A percentile compares a stretch with the other conserved stretches of the same genome.
Evolutionary conservation across 169 alveolate genomes (phyloP).

Genomic region (Plasmodium reichenowi): DNA sequence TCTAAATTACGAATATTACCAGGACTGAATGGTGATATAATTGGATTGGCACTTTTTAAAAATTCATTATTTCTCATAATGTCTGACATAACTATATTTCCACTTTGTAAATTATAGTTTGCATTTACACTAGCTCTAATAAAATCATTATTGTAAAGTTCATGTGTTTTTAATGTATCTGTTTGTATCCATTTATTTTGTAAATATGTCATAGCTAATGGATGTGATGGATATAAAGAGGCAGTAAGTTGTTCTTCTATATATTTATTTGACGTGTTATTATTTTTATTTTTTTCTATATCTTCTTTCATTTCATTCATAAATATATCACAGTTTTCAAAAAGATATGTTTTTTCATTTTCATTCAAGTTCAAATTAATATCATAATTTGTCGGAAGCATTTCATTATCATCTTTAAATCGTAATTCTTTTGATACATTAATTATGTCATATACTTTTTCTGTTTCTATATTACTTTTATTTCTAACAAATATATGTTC

Average conservation of each 20-base stretch:
- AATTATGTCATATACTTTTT: no score
- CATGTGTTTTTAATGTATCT: constrained; percentile 81
- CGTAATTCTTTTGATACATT: no score
- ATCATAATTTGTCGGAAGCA: neutral
- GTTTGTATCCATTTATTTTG: constrained; percentile 83
- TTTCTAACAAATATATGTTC: neutral
- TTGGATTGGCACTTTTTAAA: constrained; percentile 35
- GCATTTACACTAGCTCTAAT: constrained; percentile 50
- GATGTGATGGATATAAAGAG: constrained; percentile 79
- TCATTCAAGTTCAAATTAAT: no score
- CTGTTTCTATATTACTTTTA: no score
- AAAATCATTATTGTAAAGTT: constrained; percentile 80
- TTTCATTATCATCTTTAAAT: neutral
- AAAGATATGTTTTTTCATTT: constrained; percentile 20
- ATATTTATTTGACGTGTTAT: neutral
- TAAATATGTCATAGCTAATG: constrained; percentile 81
- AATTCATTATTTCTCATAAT: constrained; percentile 23
- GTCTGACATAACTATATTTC: constrained; percentile 18
- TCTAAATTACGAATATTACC: constrained; percentile 46
- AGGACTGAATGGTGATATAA: constrained; percentile 39
- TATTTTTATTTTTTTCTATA: no score
- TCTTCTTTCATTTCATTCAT: constrained; percentile 33
- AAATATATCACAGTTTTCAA: constrained; percentile 37
- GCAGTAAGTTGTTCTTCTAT: constrained; percentile 36
- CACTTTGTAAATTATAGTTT: constrained; percentile 28